Percentiles rank a stretch among this genome's conserved stretches.
Conservation (phyloP, 2,329 filamentous ascomycete genomes). For the Penicillium sclerotiorum region DNA sequence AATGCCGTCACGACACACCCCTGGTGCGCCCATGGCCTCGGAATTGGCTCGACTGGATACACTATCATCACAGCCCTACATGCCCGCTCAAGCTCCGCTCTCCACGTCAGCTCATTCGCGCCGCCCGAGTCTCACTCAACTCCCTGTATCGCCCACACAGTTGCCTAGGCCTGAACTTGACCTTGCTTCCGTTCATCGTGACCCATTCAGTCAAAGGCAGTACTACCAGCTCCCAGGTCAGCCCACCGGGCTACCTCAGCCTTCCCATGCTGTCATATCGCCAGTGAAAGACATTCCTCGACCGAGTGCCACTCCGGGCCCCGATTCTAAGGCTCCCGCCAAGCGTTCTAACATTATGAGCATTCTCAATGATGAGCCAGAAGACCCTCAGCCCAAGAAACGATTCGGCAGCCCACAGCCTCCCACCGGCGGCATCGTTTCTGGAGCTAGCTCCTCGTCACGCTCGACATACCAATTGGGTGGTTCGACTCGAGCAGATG, state of each 20-base stretch:
- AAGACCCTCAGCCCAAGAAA: conserved; percentile 51
- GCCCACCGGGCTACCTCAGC: conserved; percentile 30
- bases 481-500: conserved; percentile 29
- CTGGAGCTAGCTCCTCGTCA: conserved; percentile 23
- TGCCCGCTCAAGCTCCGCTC: conserved; percentile 31
- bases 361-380: conserved; percentile 52
- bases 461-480: conserved; percentile 33
- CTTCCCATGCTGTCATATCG: conserved; percentile 32
- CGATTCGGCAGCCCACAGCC: conserved; percentile 44
- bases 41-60: conserved; percentile 41
- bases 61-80: conserved; percentile 34
- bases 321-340: conserved; percentile 45
- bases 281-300: conserved; percentile 41
- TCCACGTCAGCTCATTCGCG: conserved; percentile 39
- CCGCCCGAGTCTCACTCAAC: conserved; percentile 37
- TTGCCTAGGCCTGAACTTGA: conserved; percentile 36
- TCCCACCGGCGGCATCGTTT: conserved; percentile 21
- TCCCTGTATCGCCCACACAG: conserved; percentile 39
- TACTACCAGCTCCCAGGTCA: conserved; percentile 35
- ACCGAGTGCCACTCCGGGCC: conserved; percentile 33
- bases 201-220: conserved; percentile 37
- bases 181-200: conserved; percentile 38
- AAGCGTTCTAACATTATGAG: conserved; percentile 55
- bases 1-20: conserved; percentile 34
- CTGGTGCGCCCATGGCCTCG: conserved; percentile 22